These are phyloP conservation scores for Corylus heterophylla DNA, from an alignment of 306 rosid genomes.

Conservation along the genomic window DNA sequence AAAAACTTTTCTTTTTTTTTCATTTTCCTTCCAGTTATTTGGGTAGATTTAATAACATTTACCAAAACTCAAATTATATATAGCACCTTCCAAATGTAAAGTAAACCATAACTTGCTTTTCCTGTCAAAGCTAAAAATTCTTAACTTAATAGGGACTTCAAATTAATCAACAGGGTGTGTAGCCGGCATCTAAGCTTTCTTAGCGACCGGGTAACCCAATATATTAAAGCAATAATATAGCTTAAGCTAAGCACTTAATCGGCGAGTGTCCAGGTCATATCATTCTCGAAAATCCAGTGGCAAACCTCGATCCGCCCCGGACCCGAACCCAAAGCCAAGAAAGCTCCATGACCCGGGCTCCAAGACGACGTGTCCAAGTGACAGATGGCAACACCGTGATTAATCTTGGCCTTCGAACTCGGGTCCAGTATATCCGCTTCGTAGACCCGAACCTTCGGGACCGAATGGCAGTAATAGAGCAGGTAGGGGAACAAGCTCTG, in stretches of 20 bases:
- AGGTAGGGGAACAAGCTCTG: slow-evolving; percentile 90
- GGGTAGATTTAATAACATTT: slow-evolving; percentile 28
- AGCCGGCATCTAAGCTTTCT: slow-evolving; percentile 49
- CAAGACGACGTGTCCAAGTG: slow-evolving; percentile 87
- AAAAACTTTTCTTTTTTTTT: not conserved
- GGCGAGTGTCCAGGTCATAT: slow-evolving; percentile 81
- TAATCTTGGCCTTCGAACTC: slow-evolving; percentile 53
- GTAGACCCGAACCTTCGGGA: slow-evolving; percentile 93
- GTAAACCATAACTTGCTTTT: slow-evolving; percentile 34
- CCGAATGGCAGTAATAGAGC: slow-evolving; percentile 91
- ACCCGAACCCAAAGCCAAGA: slow-evolving; percentile 66
- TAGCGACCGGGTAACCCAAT: slow-evolving; percentile 39
- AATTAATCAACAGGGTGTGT: slow-evolving; percentile 24
- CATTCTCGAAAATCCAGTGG: slow-evolving; percentile 96
- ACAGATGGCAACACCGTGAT: slow-evolving; percentile 85
- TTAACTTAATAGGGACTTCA: slow-evolving; percentile 19
- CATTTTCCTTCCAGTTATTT: slow-evolving; percentile 34
- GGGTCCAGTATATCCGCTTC: slow-evolving; percentile 81
- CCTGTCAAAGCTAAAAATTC: not conserved
- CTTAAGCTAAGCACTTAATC: slow-evolving; percentile 36
- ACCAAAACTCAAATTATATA: slow-evolving; percentile 22
- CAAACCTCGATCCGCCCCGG: slow-evolving; percentile 96
- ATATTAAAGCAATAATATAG: not conserved
- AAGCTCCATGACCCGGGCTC: slow-evolving; percentile 90
- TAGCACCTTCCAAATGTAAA: slow-evolving; percentile 16